Evolutionary conservation across 768 basidiomycete genomes (phyloP).

Genomic region (Mycena galopus): DNA sequence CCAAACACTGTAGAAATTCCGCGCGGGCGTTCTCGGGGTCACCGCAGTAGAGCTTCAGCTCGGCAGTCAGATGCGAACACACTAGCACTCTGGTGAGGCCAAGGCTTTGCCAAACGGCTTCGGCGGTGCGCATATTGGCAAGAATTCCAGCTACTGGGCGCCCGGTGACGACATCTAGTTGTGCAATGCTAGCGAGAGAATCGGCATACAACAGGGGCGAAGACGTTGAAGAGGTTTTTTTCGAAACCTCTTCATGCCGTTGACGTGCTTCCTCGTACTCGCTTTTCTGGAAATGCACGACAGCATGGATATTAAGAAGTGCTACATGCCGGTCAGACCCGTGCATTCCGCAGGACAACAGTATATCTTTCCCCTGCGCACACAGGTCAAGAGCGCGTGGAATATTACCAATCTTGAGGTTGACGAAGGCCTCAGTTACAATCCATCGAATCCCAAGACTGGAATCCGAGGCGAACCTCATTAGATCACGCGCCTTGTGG

Average conservation of each 20-base stretch:
- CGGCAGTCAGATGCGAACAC: not conserved
- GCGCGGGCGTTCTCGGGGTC: not conserved
- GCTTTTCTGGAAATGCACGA: not conserved
- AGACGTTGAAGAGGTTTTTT: not conserved
- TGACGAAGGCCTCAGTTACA: not conserved
- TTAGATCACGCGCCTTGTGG: not conserved
- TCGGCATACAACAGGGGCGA: not conserved
- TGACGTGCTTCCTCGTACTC: not conserved
- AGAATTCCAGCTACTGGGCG: not conserved
- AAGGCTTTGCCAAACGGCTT: not conserved
- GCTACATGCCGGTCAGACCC: not conserved
- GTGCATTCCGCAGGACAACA: not conserved
- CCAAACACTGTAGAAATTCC: not conserved
- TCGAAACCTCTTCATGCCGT: not conserved
- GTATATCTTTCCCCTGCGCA: not conserved
- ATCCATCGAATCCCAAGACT: not conserved
- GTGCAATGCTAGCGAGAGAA: not conserved
- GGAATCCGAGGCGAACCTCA: not conserved
- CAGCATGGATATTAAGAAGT: not conserved
- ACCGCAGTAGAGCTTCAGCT: not conserved
- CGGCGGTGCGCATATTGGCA: not conserved
- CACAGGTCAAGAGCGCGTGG: not conserved
- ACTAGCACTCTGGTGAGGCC: not conserved
- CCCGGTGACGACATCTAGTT: slow-evolving; percentile 2
- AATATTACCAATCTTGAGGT: not conserved